Evolutionary conservation across 345 rosid genomes (phyloP), one percentile per base, ranked within the genome.

Genomic region (Punica granatum): DNA sequence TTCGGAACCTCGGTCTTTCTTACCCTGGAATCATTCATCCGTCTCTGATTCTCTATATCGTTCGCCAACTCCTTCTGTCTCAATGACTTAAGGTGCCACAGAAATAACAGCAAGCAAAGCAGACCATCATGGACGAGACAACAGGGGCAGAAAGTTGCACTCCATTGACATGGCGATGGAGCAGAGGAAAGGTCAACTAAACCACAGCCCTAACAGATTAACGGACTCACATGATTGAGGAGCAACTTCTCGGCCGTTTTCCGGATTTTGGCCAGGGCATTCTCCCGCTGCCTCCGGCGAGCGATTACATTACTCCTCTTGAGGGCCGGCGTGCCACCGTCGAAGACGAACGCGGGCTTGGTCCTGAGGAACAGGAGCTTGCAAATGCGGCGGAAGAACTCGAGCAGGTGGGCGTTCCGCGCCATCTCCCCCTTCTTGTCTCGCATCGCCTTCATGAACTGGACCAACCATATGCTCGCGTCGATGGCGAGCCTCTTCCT

Each of bases 391-490:
- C 97, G 82, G 46, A 93, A 89, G 82, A 93, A 89, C 1, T 96
- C 98, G 25, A 93, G 54, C 82, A 93, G 74, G 76, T 93, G 97
- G 5, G 96, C 98, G 72, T 86, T 88, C 49, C 90, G 85, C 0
- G 89, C 77, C 98, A 93, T 93, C 73, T 93, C 94, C 30, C 98
- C 96, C 66, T 81, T 87, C 56, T 93, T 97, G 48, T 93, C 97
- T 54, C 97, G 80, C 97, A 93, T 93, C 9, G 98, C 98, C 78
- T 93, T 93, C 82, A 93, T 88, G 80, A 93, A 93, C 73, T 93
- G 98, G 54, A 93, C 81, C 89, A 93, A 83, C 97, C 97, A 90
- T 74, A 92, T 92, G 51, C 98, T 92, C 70, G 98, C 98, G 74
- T 92, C 96, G 39, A 90, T 86, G 65, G 97, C 98, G 44, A 88